Percentiles rank a stretch among this genome's conserved stretches.
phyloP scores from a whole-genome alignment of 371 early-diverging fungal species.

The Mucor mucedo region DNA sequence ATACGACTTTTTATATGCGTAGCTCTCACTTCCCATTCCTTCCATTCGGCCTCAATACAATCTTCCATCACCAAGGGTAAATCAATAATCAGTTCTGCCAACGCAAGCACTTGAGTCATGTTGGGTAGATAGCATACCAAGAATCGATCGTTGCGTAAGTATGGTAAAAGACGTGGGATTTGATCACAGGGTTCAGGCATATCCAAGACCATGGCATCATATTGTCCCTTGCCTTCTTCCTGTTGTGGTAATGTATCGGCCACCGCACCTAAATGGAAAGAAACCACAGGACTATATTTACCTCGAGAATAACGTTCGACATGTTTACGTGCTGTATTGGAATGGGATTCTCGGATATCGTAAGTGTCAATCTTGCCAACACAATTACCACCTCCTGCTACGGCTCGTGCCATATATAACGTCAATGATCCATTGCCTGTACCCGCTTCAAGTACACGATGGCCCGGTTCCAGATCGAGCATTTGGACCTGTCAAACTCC shows the following conservation, averaged over 20 bases:
- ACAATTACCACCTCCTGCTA: slow-evolving; percentile 39
- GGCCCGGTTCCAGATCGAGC: slow-evolving; percentile 70
- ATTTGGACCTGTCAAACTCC: slow-evolving; percentile 44
- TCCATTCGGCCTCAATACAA: slow-evolving; percentile 72
- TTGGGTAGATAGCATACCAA: slow-evolving; percentile 76
- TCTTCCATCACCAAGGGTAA: slow-evolving; percentile 62
- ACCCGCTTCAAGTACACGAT: slow-evolving; percentile 74
- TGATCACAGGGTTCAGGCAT: slow-evolving; percentile 69
- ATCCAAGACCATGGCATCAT: slow-evolving; percentile 74
- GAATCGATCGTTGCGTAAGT: slow-evolving; percentile 68
- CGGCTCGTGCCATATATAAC: slow-evolving; percentile 68
- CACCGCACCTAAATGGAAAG: slow-evolving; percentile 60
- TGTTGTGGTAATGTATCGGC: slow-evolving; percentile 32
- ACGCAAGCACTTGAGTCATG: slow-evolving; percentile 75
- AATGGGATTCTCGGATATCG: slow-evolving; percentile 59
- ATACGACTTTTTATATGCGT: slow-evolving; percentile 62
- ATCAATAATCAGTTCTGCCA: slow-evolving; percentile 53
- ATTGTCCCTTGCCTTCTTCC: slow-evolving; percentile 30
- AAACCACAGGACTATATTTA: slow-evolving; percentile 47
- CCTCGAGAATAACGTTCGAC: slow-evolving; percentile 65
- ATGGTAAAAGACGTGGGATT: slow-evolving; percentile 49
- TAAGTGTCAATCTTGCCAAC: slow-evolving; percentile 63
- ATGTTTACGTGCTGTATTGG: slow-evolving; percentile 59
- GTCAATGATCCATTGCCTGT: slow-evolving; percentile 80
- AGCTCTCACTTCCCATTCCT: slow-evolving; percentile 71